phyloP scores from a whole-genome alignment of 1,284 basidiomycete species.

The Ustilago trichophora region DNA sequence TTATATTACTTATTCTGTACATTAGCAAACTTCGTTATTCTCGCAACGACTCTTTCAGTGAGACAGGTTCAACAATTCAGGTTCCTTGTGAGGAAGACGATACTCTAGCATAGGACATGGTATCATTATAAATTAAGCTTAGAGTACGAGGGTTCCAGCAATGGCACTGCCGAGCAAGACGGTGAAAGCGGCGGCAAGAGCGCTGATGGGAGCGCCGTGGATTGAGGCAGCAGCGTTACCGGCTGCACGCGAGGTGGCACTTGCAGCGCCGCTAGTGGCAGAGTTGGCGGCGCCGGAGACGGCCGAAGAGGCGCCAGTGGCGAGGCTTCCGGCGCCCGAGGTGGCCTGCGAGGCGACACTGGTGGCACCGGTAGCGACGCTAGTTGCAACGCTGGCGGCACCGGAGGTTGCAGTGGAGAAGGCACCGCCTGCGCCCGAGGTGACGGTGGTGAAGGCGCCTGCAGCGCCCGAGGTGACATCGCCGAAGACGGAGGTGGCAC shows the following conservation, averaged over 20 bases:
- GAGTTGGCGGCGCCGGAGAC: not conserved
- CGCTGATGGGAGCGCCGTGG: conserved; percentile 6
- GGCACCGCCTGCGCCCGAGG: conserved; percentile 4
- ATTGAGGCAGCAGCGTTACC: not conserved
- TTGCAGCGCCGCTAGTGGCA: not conserved
- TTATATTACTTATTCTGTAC: not conserved
- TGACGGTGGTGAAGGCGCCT: conserved; percentile 2
- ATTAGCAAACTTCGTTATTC: no score
- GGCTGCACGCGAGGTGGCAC: not conserved
- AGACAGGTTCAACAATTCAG: no score
- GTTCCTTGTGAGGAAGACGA: no score
- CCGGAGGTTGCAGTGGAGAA: not conserved
- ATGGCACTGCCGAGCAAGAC: conserved; percentile 18
- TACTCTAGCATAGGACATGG: no score
- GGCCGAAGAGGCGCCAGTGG: not conserved
- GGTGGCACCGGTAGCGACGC: conserved; percentile 1
- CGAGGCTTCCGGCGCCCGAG: not conserved
- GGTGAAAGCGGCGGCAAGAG: conserved; percentile 7
- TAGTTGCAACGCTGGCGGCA: not conserved
- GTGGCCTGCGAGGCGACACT: conserved; percentile 4
- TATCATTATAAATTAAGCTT: no score
- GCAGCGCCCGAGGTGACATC: conserved; percentile 11
- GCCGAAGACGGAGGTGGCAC: conserved; percentile 7
- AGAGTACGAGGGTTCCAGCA: conserved; percentile 25
- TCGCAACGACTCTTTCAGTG: no score